Base-by-base conservation (phyloP, 768 basidiomycete genomes). In the Leccinum uliginosum region DNA sequence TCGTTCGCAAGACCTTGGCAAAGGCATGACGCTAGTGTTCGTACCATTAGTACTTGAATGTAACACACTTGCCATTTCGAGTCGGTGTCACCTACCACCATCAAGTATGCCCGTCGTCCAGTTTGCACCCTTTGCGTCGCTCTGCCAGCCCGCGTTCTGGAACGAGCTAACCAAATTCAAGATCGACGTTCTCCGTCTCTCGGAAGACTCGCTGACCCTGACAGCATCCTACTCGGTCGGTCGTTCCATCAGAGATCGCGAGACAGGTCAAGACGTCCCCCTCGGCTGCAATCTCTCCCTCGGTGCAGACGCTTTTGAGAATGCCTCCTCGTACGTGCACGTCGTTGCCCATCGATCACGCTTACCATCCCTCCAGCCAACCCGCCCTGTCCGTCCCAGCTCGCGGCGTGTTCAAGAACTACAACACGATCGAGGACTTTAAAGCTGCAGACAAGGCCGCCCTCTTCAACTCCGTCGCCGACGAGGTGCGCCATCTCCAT, bases 401-500 rank as follows among this genome's bases (percentile, higher is more conserved):
- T 0, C 69, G 64, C 4, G 97, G 96, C 38, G 75, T 78, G 10
- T 78, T 97, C 65, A 94, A 91, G 80, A 98, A 98, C 72, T 98
- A 84, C 76, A 99, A 98, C 69, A 98, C 96, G 9, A 89, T 98
- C 63, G 94, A 98, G 63, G 93, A 97, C 11, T 98, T 98, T 77
- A 93, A 87, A 65, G 83, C 84, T 7, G 87, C 89, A 1, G 86
- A 93, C 65, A 99, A 99, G 79, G 83, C 87, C 6, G 81, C 83
- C n/a, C 71, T 97, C 17, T 93, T 98, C 74, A 89, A 89, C 55
- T 67, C 78, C 27, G 70, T 87, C 58, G 84, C 87, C 0, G 80
- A 86, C 59, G 78, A 85, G 75, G 91, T 91, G 59, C 59, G 73
- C 29, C 54, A 34, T 14, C 11, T 27, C 23, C 51, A 40, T 45